A percentile compares a stretch with the other conserved stretches of the same genome.
These are phyloP conservation scores for Rhizoctonia solani DNA, from an alignment of 1,284 basidiomycete genomes.

Conservation along the genomic window DNA sequence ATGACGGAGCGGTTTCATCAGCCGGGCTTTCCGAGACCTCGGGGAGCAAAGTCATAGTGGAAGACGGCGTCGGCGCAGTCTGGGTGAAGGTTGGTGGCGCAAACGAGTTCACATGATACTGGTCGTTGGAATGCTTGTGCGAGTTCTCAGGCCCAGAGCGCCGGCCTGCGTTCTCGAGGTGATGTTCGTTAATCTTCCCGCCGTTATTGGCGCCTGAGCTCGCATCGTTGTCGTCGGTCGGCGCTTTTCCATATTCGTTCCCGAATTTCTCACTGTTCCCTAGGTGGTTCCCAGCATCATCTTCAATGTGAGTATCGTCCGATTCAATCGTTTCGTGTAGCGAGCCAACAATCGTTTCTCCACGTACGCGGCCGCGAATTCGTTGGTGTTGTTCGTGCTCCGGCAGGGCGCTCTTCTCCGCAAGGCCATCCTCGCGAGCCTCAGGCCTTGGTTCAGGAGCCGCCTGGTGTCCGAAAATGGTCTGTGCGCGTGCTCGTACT, in stretches of 20 bases:
- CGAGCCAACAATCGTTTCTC: slow-evolving; percentile 13
- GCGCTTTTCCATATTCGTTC: neutral
- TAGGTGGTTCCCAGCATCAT: no score
- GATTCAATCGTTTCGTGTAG: neutral
- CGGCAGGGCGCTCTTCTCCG: neutral
- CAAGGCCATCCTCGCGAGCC: slow-evolving; percentile 3
- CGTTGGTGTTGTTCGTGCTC: neutral
- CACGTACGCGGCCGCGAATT: slow-evolving; percentile 1
- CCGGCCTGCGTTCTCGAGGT: no score
- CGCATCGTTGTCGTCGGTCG: neutral
- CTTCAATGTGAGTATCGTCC: slow-evolving; percentile 7
- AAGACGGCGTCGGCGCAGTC: slow-evolving; percentile 24
- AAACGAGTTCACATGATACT: no score
- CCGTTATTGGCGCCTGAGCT: slow-evolving; percentile 10
- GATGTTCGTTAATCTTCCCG: no score
- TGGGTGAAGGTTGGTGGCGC: slow-evolving; percentile 10
- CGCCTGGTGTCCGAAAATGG: neutral
- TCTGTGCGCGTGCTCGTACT: slow-evolving; percentile 16
- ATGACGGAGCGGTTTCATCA: neutral
- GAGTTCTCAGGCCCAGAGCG: no score
- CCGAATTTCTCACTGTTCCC: no score
- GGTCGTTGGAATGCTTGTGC: no score
- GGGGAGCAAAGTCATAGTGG: neutral
- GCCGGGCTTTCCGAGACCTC: slow-evolving; percentile 8
- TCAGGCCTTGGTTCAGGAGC: neutral